phyloP scores from a whole-genome alignment of 176 grass and related monocot species.

The Triticum urartu region DNA sequence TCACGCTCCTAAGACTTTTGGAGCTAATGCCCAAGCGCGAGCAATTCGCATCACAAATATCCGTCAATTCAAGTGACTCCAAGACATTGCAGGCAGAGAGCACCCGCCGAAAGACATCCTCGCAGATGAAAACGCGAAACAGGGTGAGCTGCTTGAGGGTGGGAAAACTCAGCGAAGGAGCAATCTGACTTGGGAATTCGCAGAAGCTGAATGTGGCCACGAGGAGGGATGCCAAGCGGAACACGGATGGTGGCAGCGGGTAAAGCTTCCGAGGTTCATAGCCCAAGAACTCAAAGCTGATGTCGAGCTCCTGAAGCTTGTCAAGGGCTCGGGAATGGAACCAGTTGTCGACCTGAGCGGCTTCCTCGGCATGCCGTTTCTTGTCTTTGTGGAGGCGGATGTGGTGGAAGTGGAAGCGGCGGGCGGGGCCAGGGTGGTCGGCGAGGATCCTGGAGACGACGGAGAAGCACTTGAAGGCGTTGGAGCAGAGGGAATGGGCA shows the following conservation, averaged over 20 bases:
- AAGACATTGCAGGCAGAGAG: too few relatives aligned
- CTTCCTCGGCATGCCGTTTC: background rate
- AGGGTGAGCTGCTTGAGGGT: too few relatives aligned
- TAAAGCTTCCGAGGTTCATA: background rate
- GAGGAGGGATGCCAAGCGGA: background rate
- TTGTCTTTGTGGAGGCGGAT: background rate
- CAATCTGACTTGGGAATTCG: background rate
- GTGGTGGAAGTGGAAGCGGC: background rate
- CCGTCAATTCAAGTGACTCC: too few relatives aligned
- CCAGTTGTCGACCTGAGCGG: background rate
- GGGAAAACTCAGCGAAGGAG: background rate
- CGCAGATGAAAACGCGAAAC: too few relatives aligned
- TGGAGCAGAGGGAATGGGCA: background rate
- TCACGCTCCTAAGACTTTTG: background rate
- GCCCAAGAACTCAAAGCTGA: background rate
- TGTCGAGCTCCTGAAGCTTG: background rate
- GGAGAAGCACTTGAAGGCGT: background rate
- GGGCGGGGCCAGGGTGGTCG: background rate
- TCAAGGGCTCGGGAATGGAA: background rate
- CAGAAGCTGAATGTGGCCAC: background rate
- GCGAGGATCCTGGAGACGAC: background rate
- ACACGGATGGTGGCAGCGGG: background rate
- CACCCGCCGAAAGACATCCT: too few relatives aligned
- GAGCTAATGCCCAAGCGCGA: background rate
- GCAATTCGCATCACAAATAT: too few relatives aligned